Conservation (phyloP, 2,329 filamentous ascomycete genomes). For the Penicillium sp. region DNA sequence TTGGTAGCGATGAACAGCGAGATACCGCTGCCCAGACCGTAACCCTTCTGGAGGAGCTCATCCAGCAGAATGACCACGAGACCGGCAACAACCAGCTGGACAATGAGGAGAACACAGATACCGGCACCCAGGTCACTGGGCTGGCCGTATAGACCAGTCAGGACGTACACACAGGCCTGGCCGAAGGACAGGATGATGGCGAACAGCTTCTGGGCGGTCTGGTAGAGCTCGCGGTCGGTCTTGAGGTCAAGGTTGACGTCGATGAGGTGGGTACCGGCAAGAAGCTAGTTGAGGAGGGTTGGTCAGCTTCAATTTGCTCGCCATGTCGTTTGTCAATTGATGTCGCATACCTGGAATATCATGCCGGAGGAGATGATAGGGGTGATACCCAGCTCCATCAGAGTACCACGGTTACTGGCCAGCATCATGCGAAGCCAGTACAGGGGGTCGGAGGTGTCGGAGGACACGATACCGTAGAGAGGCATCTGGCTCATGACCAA, state of each 20-base stretch:
- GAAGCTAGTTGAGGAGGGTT: constrained; percentile 60
- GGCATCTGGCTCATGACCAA: constrained; percentile 99
- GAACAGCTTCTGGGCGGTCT: constrained; percentile 98
- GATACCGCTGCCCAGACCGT: constrained; percentile 97
- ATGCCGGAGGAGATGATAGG: constrained; percentile 99
- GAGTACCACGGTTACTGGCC: constrained; percentile 94
- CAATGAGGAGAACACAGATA: constrained; percentile 96
- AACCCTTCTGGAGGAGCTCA: constrained; percentile 98
- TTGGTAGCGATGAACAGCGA: constrained; percentile 99
- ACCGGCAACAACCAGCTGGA: constrained; percentile 95
- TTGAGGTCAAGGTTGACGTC: constrained; percentile 99
- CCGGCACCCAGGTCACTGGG: constrained; percentile 95
- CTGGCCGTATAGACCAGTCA: constrained; percentile 96
- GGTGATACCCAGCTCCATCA: constrained; percentile 96
- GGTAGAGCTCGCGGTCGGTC: constrained; percentile 99
- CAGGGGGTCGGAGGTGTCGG: constrained; percentile 94
- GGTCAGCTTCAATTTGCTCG: constrained; percentile 20
- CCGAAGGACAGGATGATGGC: constrained; percentile 97
- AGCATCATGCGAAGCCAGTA: constrained; percentile 99
- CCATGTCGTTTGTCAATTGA: not conserved
- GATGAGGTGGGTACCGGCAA: constrained; percentile 98
- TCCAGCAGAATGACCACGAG: constrained; percentile 99
- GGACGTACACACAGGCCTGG: constrained; percentile 96
- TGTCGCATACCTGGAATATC: constrained; percentile 81
- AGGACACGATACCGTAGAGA: constrained; percentile 98